Evolutionary conservation across 257 asterid genomes (phyloP).

Genomic region (Scutellaria galericulata): DNA sequence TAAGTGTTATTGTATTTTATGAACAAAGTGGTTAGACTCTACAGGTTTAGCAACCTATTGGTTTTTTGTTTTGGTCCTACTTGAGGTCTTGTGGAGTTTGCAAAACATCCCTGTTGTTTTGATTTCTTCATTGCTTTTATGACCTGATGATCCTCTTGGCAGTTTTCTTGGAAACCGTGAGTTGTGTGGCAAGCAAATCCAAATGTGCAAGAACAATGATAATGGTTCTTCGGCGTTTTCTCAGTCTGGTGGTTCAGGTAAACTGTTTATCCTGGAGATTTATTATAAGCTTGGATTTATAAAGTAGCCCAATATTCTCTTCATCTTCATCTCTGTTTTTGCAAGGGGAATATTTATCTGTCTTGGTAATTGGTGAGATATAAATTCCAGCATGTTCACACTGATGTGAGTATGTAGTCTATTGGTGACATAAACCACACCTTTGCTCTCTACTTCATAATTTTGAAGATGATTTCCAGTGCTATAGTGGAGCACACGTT

Average conservation of each 20-base stretch:
- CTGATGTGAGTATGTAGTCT: not conserved
- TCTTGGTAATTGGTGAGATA: conserved; percentile 8
- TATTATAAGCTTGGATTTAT: not conserved
- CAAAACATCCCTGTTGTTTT: conserved; percentile 1
- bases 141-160: conserved; percentile 41
- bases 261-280: conserved; percentile 20
- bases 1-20: conserved; percentile 10
- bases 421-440: conserved; percentile 24
- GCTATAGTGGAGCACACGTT: conserved; percentile 1
- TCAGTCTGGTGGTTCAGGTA: conserved; percentile 61
- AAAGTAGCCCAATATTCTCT: not conserved
- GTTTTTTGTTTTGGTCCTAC: conserved; percentile 23
- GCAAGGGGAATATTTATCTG: no score
- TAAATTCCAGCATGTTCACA: conserved; percentile 1
- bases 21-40: conserved; percentile 15
- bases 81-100: not conserved
- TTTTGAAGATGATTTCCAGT: conserved; percentile 1
- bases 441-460: not conserved
- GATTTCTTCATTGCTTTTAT: conserved; percentile 19
- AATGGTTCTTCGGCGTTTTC: conserved; percentile 52
- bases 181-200: conserved; percentile 83
- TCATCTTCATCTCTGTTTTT: not conserved
- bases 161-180: conserved; percentile 92
- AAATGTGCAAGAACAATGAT: conserved; percentile 59
- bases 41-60: conserved; percentile 8